phyloP scores from a whole-genome alignment of 202 grass and related monocot genomes.

The Carex arenaria region DNA sequence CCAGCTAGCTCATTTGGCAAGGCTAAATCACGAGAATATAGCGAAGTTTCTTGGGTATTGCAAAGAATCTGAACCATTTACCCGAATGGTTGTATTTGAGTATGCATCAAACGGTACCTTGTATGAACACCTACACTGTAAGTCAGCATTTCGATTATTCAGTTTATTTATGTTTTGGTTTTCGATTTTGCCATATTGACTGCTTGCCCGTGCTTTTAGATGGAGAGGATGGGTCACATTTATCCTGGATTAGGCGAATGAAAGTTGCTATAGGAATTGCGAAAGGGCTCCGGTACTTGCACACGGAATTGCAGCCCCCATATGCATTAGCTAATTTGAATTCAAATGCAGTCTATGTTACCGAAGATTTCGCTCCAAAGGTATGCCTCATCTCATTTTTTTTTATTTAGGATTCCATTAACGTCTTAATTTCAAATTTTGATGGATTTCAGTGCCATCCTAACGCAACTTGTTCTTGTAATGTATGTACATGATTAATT shows the following conservation, averaged over 20 bases:
- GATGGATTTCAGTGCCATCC: neutral
- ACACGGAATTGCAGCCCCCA: slow-evolving; percentile 68
- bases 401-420: neutral
- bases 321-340: slow-evolving; percentile 70
- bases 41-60: slow-evolving; percentile 93
- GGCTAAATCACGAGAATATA: slow-evolving; percentile 79
- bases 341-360: slow-evolving; percentile 61
- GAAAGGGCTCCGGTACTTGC: slow-evolving; percentile 65
- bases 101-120: slow-evolving; percentile 94
- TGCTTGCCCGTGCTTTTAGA: slow-evolving; percentile 35
- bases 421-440: neutral
- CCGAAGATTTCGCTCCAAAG: slow-evolving; percentile 89
- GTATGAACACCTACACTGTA: slow-evolving; percentile 92
- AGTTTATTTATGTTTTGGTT: neutral
- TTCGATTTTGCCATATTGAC: neutral
- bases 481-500: neutral
- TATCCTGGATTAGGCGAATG: slow-evolving; percentile 92
- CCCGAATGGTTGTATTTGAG: slow-evolving; percentile 90
- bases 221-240: slow-evolving; percentile 52
- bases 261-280: slow-evolving; percentile 85
- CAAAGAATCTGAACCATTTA: slow-evolving; percentile 81
- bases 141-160: slow-evolving; percentile 10
- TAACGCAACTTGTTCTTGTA: neutral
- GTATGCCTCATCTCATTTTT: slow-evolving; percentile 13
- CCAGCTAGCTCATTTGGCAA: slow-evolving; percentile 61